Conservation (phyloP, 345 rosid genomes). For the Citrus cavaleriei region DNA sequence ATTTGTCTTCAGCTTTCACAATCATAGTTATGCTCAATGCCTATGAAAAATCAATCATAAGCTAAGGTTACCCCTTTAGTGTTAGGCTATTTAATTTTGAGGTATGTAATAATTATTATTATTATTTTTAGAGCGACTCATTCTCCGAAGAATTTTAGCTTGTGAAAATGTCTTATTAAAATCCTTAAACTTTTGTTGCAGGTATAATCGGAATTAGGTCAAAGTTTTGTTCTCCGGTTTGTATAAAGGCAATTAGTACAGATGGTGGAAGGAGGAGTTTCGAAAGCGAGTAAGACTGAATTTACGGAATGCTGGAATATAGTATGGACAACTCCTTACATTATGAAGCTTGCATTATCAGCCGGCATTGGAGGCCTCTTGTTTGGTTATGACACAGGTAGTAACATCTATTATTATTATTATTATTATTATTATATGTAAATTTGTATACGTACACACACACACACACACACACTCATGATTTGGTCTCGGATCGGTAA, state of each 20-base stretch:
- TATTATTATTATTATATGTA: too few species aligned
- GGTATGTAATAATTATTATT: not conserved
- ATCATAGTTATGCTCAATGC: not conserved
- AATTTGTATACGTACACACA: too few species aligned
- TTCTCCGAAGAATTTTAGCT: not conserved
- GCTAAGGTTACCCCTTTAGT: not conserved
- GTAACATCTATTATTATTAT: too few species aligned
- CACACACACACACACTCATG: too few species aligned
- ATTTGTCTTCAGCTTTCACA: not conserved
- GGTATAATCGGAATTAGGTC: not conserved
- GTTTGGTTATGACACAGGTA: constrained; percentile 95
- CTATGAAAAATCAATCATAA: not conserved
- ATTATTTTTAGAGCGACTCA: too few species aligned
- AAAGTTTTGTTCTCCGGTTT: not conserved
- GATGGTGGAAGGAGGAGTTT: constrained; percentile 77
- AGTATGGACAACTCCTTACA: constrained; percentile 68
- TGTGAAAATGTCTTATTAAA: not conserved
- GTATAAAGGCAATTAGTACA: not conserved
- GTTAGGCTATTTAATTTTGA: not conserved
- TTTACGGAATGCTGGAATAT: constrained; percentile 78
- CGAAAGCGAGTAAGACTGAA: constrained; percentile 57
- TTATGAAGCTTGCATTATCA: constrained; percentile 75
- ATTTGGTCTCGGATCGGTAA: too few species aligned
- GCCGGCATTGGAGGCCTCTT: constrained; percentile 96
- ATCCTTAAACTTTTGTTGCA: not conserved